Evolutionary conservation across 2,329 filamentous ascomycete species (phyloP).

Genomic region (Alternaria viburni): DNA sequence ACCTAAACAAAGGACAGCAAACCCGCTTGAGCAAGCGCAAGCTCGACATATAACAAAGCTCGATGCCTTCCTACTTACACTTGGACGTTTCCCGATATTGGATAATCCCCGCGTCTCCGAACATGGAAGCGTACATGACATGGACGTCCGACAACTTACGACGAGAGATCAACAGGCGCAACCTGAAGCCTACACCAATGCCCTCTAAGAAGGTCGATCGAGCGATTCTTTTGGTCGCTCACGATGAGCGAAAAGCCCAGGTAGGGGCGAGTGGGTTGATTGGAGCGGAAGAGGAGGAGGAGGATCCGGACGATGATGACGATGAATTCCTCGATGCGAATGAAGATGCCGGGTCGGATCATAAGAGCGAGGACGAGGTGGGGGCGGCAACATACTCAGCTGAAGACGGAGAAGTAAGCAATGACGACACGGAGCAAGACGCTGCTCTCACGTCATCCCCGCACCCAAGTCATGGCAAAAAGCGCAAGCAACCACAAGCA

Average conservation of each 20-base stretch:
- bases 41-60: neutral
- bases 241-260: neutral
- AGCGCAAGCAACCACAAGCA: neutral
- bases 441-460: neutral
- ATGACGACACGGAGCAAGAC: neutral
- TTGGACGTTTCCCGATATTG: neutral
- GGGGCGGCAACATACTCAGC: neutral
- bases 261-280: neutral
- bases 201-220: neutral
- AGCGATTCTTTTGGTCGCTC: neutral
- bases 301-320: neutral
- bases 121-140: neutral
- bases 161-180: neutral
- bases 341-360: neutral
- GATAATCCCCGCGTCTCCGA: neutral
- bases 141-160: neutral
- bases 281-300: neutral
- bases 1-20: neutral
- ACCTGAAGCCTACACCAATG: neutral
- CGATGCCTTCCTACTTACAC: neutral
- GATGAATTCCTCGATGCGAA: neutral
- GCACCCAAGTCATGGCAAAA: neutral
- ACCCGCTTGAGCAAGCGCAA: neutral
- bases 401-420: neutral
- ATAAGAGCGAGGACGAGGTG: neutral